Percentiles rank a stretch among this genome's conserved stretches.
phyloP scores from a whole-genome alignment of 1,139 yeast species.

The Hemisphaericaspora lyxosophila region DNA sequence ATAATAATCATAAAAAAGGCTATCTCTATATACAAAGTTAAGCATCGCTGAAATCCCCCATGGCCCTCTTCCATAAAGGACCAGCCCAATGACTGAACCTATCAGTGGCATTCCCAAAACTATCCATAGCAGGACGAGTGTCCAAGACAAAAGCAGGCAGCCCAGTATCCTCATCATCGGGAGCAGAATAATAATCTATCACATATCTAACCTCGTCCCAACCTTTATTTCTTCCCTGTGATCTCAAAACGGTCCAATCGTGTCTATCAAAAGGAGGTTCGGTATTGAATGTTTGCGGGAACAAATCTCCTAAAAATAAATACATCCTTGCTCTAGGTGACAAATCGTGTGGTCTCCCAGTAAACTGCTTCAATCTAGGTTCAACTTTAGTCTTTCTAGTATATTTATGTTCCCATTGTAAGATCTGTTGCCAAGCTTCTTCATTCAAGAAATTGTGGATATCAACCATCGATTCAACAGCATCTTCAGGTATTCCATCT shows the following conservation, averaged over 20 bases:
- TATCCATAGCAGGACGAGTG: conserved; percentile 92
- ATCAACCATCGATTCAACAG: conserved; percentile 95
- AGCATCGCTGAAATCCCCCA: conserved; percentile 36
- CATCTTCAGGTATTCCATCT: conserved; percentile 85
- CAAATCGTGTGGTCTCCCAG: conserved; percentile 86
- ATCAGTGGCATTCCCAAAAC: conserved; percentile 59
- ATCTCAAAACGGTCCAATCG: conserved; percentile 94
- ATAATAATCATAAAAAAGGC: not conserved
- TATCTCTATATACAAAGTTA: not conserved
- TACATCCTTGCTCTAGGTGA: conserved; percentile 85
- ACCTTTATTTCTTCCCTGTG: conserved; percentile 45
- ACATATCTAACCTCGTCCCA: conserved; percentile 76
- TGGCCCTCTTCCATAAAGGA: conserved; percentile 45
- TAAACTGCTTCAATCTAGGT: conserved; percentile 82
- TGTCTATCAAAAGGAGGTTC: conserved; percentile 97
- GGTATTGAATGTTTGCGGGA: conserved; percentile 70
- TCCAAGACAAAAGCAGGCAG: conserved; percentile 90
- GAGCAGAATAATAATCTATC: conserved; percentile 91
- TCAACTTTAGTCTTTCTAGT: conserved; percentile 51
- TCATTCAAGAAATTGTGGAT: conserved; percentile 96
- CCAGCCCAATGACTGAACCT: conserved; percentile 53
- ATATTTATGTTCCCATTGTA: conserved; percentile 78
- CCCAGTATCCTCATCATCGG: conserved; percentile 85
- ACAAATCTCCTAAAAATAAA: conserved; percentile 62
- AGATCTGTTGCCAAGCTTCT: conserved; percentile 95